phyloP scores from a whole-genome alignment of 345 rosid species.

The Camelina neglecta region DNA sequence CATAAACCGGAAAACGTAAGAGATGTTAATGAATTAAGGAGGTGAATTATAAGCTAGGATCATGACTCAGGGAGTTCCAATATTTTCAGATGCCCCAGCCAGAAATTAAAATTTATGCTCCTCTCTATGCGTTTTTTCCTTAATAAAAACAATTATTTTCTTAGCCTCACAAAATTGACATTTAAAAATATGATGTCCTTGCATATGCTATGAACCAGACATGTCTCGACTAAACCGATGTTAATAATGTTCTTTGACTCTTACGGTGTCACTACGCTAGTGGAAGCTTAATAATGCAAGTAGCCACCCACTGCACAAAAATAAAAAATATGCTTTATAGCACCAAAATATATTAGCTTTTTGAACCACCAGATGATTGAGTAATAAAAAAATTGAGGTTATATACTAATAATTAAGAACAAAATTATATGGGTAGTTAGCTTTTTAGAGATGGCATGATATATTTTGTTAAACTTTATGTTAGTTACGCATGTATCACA shows the following conservation, averaged over 20 bases:
- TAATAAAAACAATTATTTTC: too few species aligned
- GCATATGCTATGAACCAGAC: not conserved
- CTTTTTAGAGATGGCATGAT: not conserved
- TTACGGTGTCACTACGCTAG: not conserved
- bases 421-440: too few species aligned
- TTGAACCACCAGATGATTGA: not conserved
- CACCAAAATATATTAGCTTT: not conserved
- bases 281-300: not conserved
- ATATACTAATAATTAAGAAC: too few species aligned
- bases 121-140: too few species aligned
- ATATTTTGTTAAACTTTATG: not conserved
- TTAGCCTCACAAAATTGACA: too few species aligned
- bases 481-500: too few species aligned
- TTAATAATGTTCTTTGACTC: too few species aligned
- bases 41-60: not conserved
- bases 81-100: not conserved
- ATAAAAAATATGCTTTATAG: not conserved
- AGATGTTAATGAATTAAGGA: not conserved
- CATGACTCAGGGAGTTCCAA: not conserved
- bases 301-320: not conserved
- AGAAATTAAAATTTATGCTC: not conserved
- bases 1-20: not conserved
- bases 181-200: not conserved
- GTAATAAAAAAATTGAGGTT: not conserved
- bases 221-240: not conserved